Conservation (phyloP, 2,329 filamentous ascomycete species). For the Rutstroemia sp. region DNA sequence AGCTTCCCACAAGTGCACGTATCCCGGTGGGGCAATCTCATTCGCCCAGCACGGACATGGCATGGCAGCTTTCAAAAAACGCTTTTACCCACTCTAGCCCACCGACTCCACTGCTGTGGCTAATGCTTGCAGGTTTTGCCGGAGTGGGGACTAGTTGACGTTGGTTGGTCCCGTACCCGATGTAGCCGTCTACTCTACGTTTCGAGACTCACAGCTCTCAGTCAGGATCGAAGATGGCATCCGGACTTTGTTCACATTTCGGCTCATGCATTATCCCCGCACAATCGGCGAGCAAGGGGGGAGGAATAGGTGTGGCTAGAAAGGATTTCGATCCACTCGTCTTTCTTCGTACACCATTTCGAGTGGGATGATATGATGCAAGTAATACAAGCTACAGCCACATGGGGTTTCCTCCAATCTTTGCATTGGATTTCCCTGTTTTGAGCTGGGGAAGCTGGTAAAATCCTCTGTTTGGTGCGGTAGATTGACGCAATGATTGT, state of each 20-base stretch:
- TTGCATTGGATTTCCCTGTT: constrained; percentile 4
- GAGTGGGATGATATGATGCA: constrained; percentile 2
- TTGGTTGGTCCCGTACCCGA: no score
- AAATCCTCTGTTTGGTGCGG: neutral
- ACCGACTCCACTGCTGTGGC: neutral
- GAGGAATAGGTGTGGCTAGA: neutral
- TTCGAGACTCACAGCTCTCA: neutral
- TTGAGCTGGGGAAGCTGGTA: constrained; percentile 1
- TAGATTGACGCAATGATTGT: constrained; percentile 7
- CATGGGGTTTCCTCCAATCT: neutral
- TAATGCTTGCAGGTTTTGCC: neutral
- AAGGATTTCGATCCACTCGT: neutral
- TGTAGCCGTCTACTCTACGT: no score
- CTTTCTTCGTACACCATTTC: neutral
- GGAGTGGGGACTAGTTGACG: neutral
- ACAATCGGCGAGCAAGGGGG: neutral
- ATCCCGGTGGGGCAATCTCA: no score
- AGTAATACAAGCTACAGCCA: constrained; percentile 1
- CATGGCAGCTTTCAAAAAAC: no score
- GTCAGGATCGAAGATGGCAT: neutral
- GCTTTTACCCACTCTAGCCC: no score
- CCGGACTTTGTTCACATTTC: neutral
- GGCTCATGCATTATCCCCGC: neutral
- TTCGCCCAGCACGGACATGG: no score
- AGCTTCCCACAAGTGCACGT: no score